Base-by-base conservation (phyloP, 257 asterid species). In the Penstemon newberryi region DNA sequence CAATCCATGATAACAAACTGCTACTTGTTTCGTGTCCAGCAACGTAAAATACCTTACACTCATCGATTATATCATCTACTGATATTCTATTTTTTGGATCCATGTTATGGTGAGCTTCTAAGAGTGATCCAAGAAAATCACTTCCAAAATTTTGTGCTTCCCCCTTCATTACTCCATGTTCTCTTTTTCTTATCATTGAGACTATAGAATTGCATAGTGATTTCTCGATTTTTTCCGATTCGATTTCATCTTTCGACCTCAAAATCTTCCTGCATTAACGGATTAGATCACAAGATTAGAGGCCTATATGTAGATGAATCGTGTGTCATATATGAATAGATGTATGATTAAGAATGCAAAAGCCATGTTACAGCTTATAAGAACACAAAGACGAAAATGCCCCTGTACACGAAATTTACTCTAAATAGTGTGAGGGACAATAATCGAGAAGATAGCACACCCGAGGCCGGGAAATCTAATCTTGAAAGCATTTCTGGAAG, bases 41-140 rank as follows among this genome's bases (percentile, higher is more conserved):
- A 61, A 61, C 4, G 13, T 61, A 61, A 8, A 61, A 61, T 36
- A 44, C n/a, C 51, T 61, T 61, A 4, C 67, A 61, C 43, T 61
- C 67, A 6, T 61, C 67, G 52, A 61, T 43, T 43, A 61, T 43
- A 18, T 60, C 52, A 13, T 40, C 33, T 5, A 42, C 47, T 1
- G 69, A 63, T 4, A 62, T 9, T 46, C 68, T 47, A 40, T 2
- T 63, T 9, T 36, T 46, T 33, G n/a, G 52, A 18, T 44, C 67
- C 43, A 1, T 47, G 54, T 38, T 57, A 5, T 45, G 56, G 42
- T 63, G 19, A 62, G 13, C 69, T 33, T 63, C 57, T 8, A 63
- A 37, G 69, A 63, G 69, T 47, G 39, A 10, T 45, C 41, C 68
- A 63, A 63, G 68, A 46, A 19, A 63, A 63, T 63, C 56, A 36